Conservation (phyloP, 768 basidiomycete species). For the Trametes cubensis region DNA sequence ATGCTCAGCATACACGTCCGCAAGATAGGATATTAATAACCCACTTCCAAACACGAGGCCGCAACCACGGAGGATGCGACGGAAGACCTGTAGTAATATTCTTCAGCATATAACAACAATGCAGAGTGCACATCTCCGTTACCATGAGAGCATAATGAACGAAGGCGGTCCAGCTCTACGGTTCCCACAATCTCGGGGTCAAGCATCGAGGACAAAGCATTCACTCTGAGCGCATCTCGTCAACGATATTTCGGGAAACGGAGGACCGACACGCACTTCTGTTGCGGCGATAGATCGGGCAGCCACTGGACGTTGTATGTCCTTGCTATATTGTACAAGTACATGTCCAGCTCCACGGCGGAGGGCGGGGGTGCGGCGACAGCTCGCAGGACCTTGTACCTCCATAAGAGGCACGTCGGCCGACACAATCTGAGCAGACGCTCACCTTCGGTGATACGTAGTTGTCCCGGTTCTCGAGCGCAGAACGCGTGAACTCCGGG, state of each 20-base stretch:
- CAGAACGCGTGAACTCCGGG: slow-evolving; percentile 57
- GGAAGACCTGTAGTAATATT: slow-evolving; percentile 57
- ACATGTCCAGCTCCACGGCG: slow-evolving; percentile 56
- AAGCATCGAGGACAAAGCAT: slow-evolving; percentile 61
- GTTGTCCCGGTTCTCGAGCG: slow-evolving; percentile 50
- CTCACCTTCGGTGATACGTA: slow-evolving; percentile 56
- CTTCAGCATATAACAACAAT: neutral
- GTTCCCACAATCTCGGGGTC: slow-evolving; percentile 50
- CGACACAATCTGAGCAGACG: slow-evolving; percentile 1
- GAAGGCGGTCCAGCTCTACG: slow-evolving; percentile 60
- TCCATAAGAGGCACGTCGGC: neutral
- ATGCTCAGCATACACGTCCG: slow-evolving; percentile 9
- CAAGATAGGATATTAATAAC: slow-evolving; percentile 28
- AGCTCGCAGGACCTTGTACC: slow-evolving; percentile 50
- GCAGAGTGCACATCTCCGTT: slow-evolving; percentile 28
- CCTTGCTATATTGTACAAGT: slow-evolving; percentile 55
- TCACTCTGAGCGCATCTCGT: slow-evolving; percentile 43
- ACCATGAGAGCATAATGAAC: slow-evolving; percentile 65
- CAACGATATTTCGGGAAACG: neutral
- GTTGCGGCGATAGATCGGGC: slow-evolving; percentile 61
- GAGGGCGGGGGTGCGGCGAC: slow-evolving; percentile 57
- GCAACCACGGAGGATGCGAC: slow-evolving; percentile 72
- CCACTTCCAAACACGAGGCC: slow-evolving; percentile 79
- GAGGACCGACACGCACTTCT: slow-evolving; percentile 50
- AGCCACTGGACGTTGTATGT: slow-evolving; percentile 60